Conservation (phyloP, 1,139 yeast genomes). For the Hyphopichia wangnamkhiaoensis region DNA sequence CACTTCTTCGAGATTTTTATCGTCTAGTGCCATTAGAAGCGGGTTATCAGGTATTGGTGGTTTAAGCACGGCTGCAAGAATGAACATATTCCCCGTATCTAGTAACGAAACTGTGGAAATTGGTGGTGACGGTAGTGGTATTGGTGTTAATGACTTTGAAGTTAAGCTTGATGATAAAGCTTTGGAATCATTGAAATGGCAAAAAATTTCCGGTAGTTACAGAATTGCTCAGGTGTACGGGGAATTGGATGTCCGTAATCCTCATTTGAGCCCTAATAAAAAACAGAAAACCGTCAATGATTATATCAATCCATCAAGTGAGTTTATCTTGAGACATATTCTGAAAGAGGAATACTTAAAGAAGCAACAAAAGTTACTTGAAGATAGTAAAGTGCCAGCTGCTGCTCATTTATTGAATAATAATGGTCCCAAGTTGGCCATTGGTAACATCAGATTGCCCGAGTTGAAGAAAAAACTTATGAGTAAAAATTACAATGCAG, state of each 20-base stretch:
- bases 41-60: constrained; percentile 21
- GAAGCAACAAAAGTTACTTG: constrained; percentile 12
- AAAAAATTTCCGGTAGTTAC: constrained; percentile 75
- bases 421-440: constrained; percentile 54
- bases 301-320: constrained; percentile 36
- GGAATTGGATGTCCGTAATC: constrained; percentile 51
- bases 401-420: constrained; percentile 11
- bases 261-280: constrained; percentile 14
- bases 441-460: constrained; percentile 86
- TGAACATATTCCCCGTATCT: constrained; percentile 35
- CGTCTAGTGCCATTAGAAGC: constrained; percentile 36
- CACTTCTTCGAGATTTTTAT: constrained; percentile 32
- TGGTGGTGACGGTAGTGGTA: constrained; percentile 47
- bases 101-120: constrained; percentile 48
- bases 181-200: constrained; percentile 75
- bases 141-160: constrained; percentile 63
- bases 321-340: constrained; percentile 37
- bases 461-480: constrained; percentile 70
- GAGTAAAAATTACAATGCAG: constrained; percentile 68
- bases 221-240: constrained; percentile 85
- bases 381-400: constrained; percentile 5
- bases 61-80: constrained; percentile 17
- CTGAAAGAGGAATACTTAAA: constrained; percentile 14
- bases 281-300: constrained; percentile 26
- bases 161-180: constrained; percentile 70